These are phyloP conservation scores for Gastrodia elata DNA, from an alignment of 106 monocot genomes.

Conservation along the genomic window DNA sequence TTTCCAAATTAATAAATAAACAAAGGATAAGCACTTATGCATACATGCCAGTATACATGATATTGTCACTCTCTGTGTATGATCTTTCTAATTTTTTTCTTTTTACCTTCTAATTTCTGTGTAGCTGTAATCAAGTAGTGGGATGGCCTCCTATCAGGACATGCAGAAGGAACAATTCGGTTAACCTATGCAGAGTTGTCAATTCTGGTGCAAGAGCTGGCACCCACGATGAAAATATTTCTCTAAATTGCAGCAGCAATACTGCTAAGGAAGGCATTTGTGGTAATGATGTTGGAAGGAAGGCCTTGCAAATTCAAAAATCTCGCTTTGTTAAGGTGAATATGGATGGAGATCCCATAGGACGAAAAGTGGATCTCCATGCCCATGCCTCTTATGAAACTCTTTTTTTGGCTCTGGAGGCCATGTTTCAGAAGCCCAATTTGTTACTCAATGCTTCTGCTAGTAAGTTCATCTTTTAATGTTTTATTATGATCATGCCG, in stretches of 20 bases:
- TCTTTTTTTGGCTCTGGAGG: slow-evolving; percentile 51
- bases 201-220: background rate
- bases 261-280: slow-evolving; percentile 9
- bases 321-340: slow-evolving; percentile 74
- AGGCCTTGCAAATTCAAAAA: background rate
- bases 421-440: slow-evolving; percentile 59
- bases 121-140: slow-evolving; percentile 44
- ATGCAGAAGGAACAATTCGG: slow-evolving; percentile 70
- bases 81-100: background rate
- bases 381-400: slow-evolving; percentile 52
- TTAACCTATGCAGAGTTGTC: slow-evolving; percentile 41
- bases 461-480: slow-evolving; percentile 8
- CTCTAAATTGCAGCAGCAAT: slow-evolving; percentile 12
- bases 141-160: slow-evolving; percentile 94
- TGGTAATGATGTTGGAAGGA: slow-evolving; percentile 1
- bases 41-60: background rate
- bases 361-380: slow-evolving; percentile 78
- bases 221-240: background rate
- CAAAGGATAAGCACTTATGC: background rate
- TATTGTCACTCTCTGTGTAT: background rate
- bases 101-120: background rate
- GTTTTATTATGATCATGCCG: background rate
- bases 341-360: slow-evolving; percentile 91
- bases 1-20: no score
- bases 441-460: slow-evolving; percentile 1